Percentiles rank a stretch among this genome's conserved stretches.
These are phyloP conservation scores for Helicocarpus griseus DNA, from an alignment of 2,329 filamentous ascomycete genomes.

Conservation along the genomic window DNA sequence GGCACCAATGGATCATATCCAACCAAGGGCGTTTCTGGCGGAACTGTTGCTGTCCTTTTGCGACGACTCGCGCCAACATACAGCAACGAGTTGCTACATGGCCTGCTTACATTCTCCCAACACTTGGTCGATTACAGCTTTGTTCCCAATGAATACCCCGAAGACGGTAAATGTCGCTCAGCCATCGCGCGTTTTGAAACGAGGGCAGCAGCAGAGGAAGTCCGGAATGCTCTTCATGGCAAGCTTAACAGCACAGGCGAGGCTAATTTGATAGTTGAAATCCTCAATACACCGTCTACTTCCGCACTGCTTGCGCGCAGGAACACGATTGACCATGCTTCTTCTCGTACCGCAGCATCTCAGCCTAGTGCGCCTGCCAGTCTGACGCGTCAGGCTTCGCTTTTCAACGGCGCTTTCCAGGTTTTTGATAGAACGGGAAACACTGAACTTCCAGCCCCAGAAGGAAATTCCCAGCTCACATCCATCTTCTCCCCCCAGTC, in stretches of 20 bases:
- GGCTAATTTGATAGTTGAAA: conserved; percentile 47
- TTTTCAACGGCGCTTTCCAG: conserved; percentile 51
- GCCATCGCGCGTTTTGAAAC: conserved; percentile 52
- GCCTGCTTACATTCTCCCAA: conserved; percentile 57
- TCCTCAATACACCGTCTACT: conserved; percentile 27
- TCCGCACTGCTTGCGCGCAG: conserved; percentile 32
- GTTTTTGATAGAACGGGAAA: conserved; percentile 44
- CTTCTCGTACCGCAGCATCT: conserved; percentile 13
- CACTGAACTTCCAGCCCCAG: conserved; percentile 44
- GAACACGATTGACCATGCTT: conserved; percentile 45
- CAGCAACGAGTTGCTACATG: conserved; percentile 48
- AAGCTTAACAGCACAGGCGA: conserved; percentile 53
- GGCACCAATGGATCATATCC: conserved; percentile 25
- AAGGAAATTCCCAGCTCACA: conserved; percentile 41
- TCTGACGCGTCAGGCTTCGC: conserved; percentile 43
- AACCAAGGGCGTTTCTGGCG: conserved; percentile 20
- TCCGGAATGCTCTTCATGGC: conserved; percentile 49
- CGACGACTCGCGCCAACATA: conserved; percentile 51
- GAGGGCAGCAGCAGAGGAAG: conserved; percentile 49
- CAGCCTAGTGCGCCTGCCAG: conserved; percentile 20
- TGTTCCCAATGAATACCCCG: conserved; percentile 43
- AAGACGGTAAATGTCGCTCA: conserved; percentile 44
- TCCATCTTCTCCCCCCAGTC: conserved; percentile 54
- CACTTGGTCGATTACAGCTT: conserved; percentile 52
- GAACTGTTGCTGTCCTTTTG: conserved; percentile 42